A percentile compares a stretch with the other conserved stretches of the same genome.
These are phyloP conservation scores for Monoraphidium neglectum DNA, from an alignment of 139 green algal genomes.

Conservation along the genomic window DNA sequence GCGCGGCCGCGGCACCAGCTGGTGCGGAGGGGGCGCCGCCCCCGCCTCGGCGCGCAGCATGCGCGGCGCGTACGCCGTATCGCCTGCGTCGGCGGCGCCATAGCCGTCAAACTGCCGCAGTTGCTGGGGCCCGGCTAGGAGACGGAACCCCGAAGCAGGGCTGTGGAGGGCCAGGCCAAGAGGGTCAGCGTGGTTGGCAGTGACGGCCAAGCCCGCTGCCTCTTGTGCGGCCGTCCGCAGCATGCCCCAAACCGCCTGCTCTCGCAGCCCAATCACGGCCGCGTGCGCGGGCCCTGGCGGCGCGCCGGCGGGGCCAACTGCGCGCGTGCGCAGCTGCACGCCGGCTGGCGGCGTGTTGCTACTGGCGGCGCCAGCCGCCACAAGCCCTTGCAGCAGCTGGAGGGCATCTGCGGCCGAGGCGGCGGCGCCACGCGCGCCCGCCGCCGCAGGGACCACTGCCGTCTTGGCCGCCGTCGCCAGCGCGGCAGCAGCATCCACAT, in stretches of 20 bases:
- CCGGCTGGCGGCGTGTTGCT: too few species aligned
- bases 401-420: conserved; percentile 1
- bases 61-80: conserved; percentile 8
- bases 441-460: too few species aligned
- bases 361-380: not conserved
- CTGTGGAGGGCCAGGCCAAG: too few species aligned
- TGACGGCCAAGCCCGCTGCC: not conserved
- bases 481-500: not conserved
- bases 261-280: not conserved
- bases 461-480: too few species aligned
- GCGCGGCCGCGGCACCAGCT: conserved; percentile 46
- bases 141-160: too few species aligned
- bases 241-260: conserved; percentile 12
- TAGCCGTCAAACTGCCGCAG: conserved; percentile 33
- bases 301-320: too few species aligned
- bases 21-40: conserved; percentile 1
- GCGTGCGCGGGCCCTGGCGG: too few species aligned
- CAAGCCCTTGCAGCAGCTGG: conserved; percentile 3
- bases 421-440: too few species aligned
- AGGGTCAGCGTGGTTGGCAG: not conserved
- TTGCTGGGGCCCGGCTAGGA: conserved; percentile 6
- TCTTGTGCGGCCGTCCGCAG: conserved; percentile 31
- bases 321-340: not conserved
- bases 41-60: conserved; percentile 15
- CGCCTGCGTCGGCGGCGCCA: not conserved